A percentile compares a stretch with the other conserved stretches of the same genome.
Conservation (phyloP, 495 filamentous ascomycete genomes). For the Podospora didyma region DNA sequence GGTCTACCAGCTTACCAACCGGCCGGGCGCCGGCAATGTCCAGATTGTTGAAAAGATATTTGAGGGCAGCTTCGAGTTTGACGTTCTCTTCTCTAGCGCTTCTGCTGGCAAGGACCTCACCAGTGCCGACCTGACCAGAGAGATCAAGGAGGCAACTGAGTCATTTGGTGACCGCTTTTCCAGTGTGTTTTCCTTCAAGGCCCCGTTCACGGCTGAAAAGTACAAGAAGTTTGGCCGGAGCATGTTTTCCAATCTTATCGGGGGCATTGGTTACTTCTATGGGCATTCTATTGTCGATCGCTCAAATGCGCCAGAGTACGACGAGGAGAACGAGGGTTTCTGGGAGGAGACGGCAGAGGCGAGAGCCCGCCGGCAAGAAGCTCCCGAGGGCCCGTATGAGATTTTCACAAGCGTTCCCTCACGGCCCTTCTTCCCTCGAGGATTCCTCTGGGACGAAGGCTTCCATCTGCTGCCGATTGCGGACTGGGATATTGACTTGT, state of each 20-base stretch:
- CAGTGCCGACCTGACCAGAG: conserved; percentile 64
- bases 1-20: conserved; percentile 72
- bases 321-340: conserved; percentile 95
- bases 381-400: conserved; percentile 78
- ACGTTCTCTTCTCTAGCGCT: conserved; percentile 82
- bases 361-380: conserved; percentile 57
- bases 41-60: conserved; percentile 94
- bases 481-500: conserved; percentile 90
- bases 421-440: conserved; percentile 90
- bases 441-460: conserved; percentile 97
- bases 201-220: conserved; percentile 68
- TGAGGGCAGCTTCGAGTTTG: conserved; percentile 88
- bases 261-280: conserved; percentile 94
- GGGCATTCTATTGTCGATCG: conserved; percentile 84
- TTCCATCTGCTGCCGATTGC: conserved; percentile 91
- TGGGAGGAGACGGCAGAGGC: conserved; percentile 85
- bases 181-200: conserved; percentile 65
- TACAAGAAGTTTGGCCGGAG: conserved; percentile 79
- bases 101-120: conserved; percentile 56
- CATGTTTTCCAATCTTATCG: conserved; percentile 91
- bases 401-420: conserved; percentile 93
- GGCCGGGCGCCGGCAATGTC: conserved; percentile 68
- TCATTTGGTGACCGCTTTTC: conserved; percentile 72
- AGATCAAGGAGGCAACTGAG: conserved; percentile 60
- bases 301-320: conserved; percentile 84